A percentile compares a stretch with the other conserved stretches of the same genome.
These are phyloP conservation scores for Cryptococcus sp. DNA, from an alignment of 1,284 basidiomycete species.

Conservation along the genomic window DNA sequence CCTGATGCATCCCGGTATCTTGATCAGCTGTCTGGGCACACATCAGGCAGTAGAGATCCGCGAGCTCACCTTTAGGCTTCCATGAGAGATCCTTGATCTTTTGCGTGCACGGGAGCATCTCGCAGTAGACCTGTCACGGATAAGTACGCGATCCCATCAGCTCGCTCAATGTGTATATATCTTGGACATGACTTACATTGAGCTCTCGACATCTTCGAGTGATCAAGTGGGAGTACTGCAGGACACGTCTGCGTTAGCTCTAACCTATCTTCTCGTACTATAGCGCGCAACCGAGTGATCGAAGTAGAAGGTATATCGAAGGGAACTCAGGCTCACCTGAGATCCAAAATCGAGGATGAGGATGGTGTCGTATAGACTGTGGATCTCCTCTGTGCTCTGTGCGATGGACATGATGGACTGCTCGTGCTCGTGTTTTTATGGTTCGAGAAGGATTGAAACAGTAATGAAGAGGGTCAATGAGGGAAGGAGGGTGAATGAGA, in stretches of 20 bases:
- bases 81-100: constrained; percentile 87
- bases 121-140: constrained; percentile 74
- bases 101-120: constrained; percentile 95
- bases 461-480: not conserved
- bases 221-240: constrained; percentile 95
- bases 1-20: constrained; percentile 59
- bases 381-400: constrained; percentile 62
- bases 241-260: not conserved
- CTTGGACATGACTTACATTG: constrained; percentile 56
- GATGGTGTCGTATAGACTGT: constrained; percentile 94
- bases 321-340: constrained; percentile 62
- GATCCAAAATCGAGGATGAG: constrained; percentile 98
- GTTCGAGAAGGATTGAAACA: not conserved
- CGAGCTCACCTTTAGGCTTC: constrained; percentile 81
- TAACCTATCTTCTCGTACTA: constrained; percentile 8
- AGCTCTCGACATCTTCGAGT: constrained; percentile 97
- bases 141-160: not conserved
- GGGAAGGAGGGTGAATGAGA: not conserved
- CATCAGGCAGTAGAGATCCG: not conserved
- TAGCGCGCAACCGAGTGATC: not conserved
- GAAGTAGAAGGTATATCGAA: not conserved
- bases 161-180: not conserved
- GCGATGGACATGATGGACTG: too few relatives aligned
- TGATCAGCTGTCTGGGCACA: not conserved
- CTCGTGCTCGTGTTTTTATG: not conserved